Evolutionary conservation across 805 yeast species (phyloP).

Genomic region (Monosporozyma aerobia): DNA sequence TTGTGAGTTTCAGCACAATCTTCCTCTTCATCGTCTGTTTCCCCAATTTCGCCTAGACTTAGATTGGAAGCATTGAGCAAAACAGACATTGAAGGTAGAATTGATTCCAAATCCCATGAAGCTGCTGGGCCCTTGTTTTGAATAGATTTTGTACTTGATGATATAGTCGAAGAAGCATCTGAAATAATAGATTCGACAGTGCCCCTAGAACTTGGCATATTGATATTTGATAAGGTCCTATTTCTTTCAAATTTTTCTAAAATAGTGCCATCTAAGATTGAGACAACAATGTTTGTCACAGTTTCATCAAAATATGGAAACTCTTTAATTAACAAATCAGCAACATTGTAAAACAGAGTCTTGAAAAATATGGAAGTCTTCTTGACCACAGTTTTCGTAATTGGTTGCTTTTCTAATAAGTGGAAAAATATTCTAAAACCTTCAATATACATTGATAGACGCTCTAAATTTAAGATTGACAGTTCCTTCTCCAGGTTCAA

Average conservation of each 20-base stretch:
- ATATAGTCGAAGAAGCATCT: background rate
- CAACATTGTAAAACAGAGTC: constrained; percentile 11
- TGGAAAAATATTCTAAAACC: constrained; percentile 27
- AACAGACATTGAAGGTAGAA: background rate
- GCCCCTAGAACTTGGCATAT: background rate
- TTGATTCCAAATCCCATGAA: constrained; percentile 2
- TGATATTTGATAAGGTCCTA: constrained; percentile 2
- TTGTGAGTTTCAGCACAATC: background rate
- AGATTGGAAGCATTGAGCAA: background rate
- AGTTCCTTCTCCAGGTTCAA: constrained; percentile 12
- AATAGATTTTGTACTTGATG: background rate
- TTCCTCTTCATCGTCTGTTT: background rate
- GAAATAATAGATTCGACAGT: background rate
- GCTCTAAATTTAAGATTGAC: constrained; percentile 7
- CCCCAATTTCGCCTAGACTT: background rate
- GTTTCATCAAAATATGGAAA: constrained; percentile 13
- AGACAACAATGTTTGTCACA: constrained; percentile 13
- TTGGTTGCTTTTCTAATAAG: constrained; percentile 11
- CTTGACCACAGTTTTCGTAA: constrained; percentile 12
- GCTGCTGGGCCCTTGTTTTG: background rate
- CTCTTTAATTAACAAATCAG: constrained; percentile 16
- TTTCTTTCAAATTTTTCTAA: constrained; percentile 8
- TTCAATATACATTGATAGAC: constrained; percentile 27
- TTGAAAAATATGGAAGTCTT: constrained; percentile 21
- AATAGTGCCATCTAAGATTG: constrained; percentile 12